Conservation (phyloP, 192 early-diverging fungal species). For the Coemansia sp. region DNA sequence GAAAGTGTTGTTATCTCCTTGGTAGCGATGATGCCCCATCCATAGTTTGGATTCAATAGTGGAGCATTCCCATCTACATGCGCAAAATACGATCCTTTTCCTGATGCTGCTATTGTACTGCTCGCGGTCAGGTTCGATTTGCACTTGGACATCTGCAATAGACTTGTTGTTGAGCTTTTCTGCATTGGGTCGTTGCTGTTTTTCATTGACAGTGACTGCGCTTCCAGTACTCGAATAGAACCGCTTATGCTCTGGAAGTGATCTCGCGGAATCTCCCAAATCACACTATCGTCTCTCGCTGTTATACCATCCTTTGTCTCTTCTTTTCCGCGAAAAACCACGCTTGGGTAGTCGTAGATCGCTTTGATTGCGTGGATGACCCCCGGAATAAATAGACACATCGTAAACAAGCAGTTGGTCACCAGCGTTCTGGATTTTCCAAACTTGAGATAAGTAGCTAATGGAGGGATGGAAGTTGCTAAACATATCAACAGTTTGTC, state of each 20-base stretch:
- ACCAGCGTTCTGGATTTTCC: slow-evolving; percentile 35
- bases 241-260: slow-evolving; percentile 43
- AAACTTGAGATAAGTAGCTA: slow-evolving; percentile 45
- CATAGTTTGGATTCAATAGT: slow-evolving; percentile 44
- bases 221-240: slow-evolving; percentile 28
- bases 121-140: slow-evolving; percentile 7
- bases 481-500: slow-evolving; percentile 36
- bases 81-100: slow-evolving; percentile 23
- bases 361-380: slow-evolving; percentile 34
- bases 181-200: slow-evolving; percentile 7
- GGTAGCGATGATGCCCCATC: slow-evolving; percentile 17
- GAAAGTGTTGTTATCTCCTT: not conserved
- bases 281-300: slow-evolving; percentile 32
- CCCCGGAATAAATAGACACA: slow-evolving; percentile 32
- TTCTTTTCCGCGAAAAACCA: slow-evolving; percentile 25
- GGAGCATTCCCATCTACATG: slow-evolving; percentile 36
- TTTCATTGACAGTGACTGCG: slow-evolving; percentile 20
- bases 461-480: slow-evolving; percentile 21
- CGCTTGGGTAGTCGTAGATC: slow-evolving; percentile 39
- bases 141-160: slow-evolving; percentile 21
- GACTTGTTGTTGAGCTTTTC: slow-evolving; percentile 21
- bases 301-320: slow-evolving; percentile 16
- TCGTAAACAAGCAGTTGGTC: slow-evolving; percentile 36
- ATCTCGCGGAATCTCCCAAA: slow-evolving; percentile 43
- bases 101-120: not conserved